Conservation (phyloP, 148 eudicot species). For the Camellia lanceoleosa region DNA sequence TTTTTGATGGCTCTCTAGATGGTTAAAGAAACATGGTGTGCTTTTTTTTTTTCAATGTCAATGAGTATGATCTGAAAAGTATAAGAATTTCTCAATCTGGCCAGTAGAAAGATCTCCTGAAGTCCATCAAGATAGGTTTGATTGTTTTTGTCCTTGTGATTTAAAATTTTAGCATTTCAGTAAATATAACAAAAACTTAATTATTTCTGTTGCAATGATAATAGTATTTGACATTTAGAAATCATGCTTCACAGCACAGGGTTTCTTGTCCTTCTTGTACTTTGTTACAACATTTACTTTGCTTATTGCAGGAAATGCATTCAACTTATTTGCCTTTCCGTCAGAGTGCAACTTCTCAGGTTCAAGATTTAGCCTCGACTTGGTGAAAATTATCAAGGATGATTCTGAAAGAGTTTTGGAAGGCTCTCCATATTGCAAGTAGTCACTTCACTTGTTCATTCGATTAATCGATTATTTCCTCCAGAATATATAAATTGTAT, state of each 20-base stretch:
- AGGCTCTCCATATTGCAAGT: constrained; percentile 55
- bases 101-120: not conserved
- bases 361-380: constrained; percentile 63
- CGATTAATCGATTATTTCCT: not conserved
- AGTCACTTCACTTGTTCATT: constrained; percentile 16
- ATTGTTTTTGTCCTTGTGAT: not conserved
- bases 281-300: not conserved
- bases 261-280: not conserved
- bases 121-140: not conserved
- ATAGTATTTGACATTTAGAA: not conserved
- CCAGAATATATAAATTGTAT: not conserved
- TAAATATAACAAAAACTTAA: not conserved
- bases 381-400: constrained; percentile 65
- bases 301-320: constrained; percentile 45
- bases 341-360: constrained; percentile 99
- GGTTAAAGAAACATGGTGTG: not conserved
- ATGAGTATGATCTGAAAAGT: not conserved
- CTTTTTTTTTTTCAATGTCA: not conserved
- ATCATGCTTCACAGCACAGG: not conserved
- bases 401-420: constrained; percentile 43
- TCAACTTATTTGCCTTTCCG: constrained; percentile 93
- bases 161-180: not conserved
- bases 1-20: not conserved
- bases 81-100: not conserved
- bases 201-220: not conserved